Base-by-base conservation (phyloP, 257 asterid genomes). In the Nicotiana paniculata region DNA sequence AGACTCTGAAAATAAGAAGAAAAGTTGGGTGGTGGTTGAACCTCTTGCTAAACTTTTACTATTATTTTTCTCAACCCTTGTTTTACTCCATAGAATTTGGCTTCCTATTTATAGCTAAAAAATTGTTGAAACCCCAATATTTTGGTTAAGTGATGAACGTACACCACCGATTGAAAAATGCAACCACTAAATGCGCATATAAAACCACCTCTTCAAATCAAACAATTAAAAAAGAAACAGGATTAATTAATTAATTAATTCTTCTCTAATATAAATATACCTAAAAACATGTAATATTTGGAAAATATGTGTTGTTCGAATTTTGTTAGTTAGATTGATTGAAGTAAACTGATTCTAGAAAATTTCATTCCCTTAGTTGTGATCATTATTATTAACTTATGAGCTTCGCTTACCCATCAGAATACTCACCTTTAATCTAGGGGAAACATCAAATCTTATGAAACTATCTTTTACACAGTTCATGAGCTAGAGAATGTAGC, bases 21-120 rank as follows among this genome's bases (percentile, higher is more conserved):
- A 84, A 76, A 80, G 85, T 83, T 87, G 54, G 86, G 79, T 85
- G 88, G 88, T 82, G 57, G 88, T 85, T 85, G 88, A 82, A 80
- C 82, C 79, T 74, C 62, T 74, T 24, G 24, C 2, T 48, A 6
- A 74, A 74, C 79, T 74, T 74, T 72, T 43, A 28, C 30, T 28
- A 21, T 21, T 74, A 6, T 10, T 53, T 53, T 48, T 48, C 15
- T 46, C 78, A 72, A 72, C 32, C 77, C 77, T 74, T 74, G 24
- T 48, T 74, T 7, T 74, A 74, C 39, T 48, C 24, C 37, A 48
- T 48, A 48, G 7, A 12, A 0, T 48, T 48, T 51, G 15, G 4
- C 43, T 48, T 74, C 43, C 21, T 74, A 74, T 74, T 74, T 74
- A 74, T 74, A 74, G 59, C 18, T 72, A 72, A 70, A 0, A 53